phyloP scores from a whole-genome alignment of 2,329 filamentous ascomycete genomes.

The Ophiostoma angusticollis region DNA sequence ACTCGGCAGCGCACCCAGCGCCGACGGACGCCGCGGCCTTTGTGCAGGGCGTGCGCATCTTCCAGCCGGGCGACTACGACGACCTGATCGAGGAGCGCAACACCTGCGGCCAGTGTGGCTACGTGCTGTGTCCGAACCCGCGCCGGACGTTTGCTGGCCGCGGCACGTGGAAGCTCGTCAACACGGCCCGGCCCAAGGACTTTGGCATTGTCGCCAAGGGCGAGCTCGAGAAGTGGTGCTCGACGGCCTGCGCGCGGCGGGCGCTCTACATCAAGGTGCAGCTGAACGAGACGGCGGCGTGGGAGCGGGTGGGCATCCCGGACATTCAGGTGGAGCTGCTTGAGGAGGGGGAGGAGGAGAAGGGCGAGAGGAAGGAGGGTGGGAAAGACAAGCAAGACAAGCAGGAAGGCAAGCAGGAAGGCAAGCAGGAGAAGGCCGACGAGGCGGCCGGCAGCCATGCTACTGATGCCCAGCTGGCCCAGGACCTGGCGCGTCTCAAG shows the following conservation, averaged over 20 bases:
- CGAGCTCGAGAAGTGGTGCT: constrained; percentile 80
- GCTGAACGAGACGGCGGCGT: constrained; percentile 71
- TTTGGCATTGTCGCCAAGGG: constrained; percentile 57
- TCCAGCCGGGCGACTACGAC: constrained; percentile 83
- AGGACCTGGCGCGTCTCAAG: constrained; percentile 28
- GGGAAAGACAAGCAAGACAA: constrained; percentile 46
- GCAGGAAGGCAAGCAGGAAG: constrained; percentile 24
- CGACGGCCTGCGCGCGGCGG: constrained; percentile 60
- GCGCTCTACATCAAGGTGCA: constrained; percentile 83
- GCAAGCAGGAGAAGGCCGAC: constrained; percentile 1
- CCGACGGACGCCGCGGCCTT: constrained; percentile 51
- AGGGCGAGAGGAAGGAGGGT: constrained; percentile 22
- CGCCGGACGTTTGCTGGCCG: constrained; percentile 42
- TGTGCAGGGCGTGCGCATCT: constrained; percentile 52
- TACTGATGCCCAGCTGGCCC: constrained; percentile 19
- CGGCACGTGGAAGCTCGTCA: constrained; percentile 56
- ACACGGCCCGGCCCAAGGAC: constrained; percentile 35
- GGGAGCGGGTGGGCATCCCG: constrained; percentile 56
- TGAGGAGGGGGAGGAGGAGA: constrained; percentile 47
- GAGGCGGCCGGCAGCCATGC: constrained; percentile 3
- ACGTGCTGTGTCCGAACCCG: constrained; percentile 60
- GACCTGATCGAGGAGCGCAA: constrained; percentile 82
- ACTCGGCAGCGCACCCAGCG: constrained; percentile 36
- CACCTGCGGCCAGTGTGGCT: constrained; percentile 70
- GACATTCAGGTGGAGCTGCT: constrained; percentile 48